Conservation (phyloP, 1,284 basidiomycete species). For the Amylostereum areolatum region DNA sequence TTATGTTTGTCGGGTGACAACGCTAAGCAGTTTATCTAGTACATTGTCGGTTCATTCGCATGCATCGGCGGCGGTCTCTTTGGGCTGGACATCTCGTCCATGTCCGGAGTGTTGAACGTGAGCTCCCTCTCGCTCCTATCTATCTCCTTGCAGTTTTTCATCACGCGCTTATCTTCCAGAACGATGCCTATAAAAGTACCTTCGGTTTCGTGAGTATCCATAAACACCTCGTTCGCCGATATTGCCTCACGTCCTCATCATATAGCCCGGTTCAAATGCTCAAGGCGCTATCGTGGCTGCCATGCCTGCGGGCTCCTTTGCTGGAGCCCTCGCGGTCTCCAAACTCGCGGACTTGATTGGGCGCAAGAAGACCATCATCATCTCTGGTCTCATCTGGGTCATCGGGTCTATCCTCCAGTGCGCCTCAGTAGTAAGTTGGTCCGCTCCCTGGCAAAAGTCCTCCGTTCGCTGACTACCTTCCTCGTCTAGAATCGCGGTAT, state of each 20-base stretch:
- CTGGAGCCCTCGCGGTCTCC: slow-evolving; percentile 56
- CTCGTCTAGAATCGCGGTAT: slow-evolving; percentile 17
- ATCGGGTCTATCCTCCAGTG: slow-evolving; percentile 66
- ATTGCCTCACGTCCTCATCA: background rate
- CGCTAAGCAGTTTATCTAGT: slow-evolving; percentile 20
- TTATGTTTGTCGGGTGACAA: background rate
- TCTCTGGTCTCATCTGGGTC: slow-evolving; percentile 65
- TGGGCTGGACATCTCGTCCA: slow-evolving; percentile 61
- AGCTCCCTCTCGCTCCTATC: slow-evolving; percentile 15
- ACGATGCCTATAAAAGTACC: slow-evolving; percentile 44
- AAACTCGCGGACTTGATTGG: slow-evolving; percentile 61
- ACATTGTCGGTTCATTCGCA: slow-evolving; percentile 60
- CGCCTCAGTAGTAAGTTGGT: slow-evolving; percentile 46
- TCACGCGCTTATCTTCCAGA: slow-evolving; percentile 29
- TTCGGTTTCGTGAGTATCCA: slow-evolving; percentile 38
- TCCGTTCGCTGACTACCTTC: background rate
- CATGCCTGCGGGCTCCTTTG: slow-evolving; percentile 69
- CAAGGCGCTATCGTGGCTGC: slow-evolving; percentile 75
- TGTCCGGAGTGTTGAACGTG: slow-evolving; percentile 72
- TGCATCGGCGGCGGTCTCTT: slow-evolving; percentile 66
- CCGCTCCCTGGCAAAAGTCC: too few relatives aligned
- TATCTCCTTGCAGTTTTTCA: background rate
- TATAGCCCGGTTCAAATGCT: slow-evolving; percentile 42
- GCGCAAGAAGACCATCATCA: slow-evolving; percentile 58
- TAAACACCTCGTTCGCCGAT: background rate